Conservation (phyloP, 2,329 filamentous ascomycete species). For the Microsporum canis region DNA sequence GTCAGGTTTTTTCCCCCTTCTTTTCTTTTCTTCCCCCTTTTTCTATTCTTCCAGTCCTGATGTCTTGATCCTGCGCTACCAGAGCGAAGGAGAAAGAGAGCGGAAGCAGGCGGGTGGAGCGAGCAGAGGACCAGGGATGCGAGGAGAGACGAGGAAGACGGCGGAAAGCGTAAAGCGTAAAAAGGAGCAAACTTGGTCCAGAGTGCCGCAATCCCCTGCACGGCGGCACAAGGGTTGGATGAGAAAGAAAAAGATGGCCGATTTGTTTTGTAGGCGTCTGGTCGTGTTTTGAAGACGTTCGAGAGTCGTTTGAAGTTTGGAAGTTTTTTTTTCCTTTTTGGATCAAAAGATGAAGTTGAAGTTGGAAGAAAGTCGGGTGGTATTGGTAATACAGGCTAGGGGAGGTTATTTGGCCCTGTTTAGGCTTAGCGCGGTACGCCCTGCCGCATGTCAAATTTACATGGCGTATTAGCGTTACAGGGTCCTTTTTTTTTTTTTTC, state of each 20-base stretch:
- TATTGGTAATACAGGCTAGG: not conserved
- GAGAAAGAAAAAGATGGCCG: not conserved
- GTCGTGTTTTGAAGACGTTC: not conserved
- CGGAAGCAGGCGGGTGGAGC: not conserved
- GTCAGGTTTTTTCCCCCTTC: not conserved
- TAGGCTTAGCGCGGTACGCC: not conserved
- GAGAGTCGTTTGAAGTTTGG: not conserved
- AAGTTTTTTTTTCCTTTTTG: not conserved
- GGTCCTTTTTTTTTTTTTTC: not conserved
- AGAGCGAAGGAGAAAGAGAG: not conserved
- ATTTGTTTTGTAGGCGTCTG: not conserved
- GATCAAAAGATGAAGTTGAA: not conserved
- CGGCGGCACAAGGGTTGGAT: not conserved
- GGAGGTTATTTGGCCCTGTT: not conserved
- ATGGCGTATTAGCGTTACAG: not conserved
- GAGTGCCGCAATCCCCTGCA: not conserved
- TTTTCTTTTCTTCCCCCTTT: not conserved
- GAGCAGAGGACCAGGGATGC: not conserved
- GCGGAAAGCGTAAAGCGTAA: constrained; percentile 3
- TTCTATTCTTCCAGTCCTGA: not conserved
- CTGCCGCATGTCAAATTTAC: not conserved
- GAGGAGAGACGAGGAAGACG: not conserved
- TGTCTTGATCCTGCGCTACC: not conserved
- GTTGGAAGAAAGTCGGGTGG: not conserved
- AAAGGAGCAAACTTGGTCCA: not conserved